Conservation (phyloP, 192 early-diverging fungal genomes). For the Phlyctochytrium arcticum region DNA sequence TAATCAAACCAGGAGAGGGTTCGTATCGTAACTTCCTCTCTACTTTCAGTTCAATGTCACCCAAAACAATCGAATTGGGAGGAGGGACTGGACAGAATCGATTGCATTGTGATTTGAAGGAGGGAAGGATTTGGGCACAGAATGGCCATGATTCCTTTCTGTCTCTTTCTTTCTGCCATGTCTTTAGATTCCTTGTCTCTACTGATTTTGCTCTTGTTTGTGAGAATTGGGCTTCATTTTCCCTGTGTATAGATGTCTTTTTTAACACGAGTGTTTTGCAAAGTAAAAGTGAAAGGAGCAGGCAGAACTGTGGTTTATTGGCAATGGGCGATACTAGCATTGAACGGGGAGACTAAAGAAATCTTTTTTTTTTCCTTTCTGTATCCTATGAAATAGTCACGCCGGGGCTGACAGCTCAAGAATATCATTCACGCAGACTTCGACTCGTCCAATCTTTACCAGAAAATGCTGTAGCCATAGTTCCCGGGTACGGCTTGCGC, state of each 20-base stretch:
- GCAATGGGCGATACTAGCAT: no score
- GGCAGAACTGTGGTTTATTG: no score
- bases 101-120: not conserved
- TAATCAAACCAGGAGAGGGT: conserved; percentile 71
- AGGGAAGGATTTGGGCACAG: not conserved
- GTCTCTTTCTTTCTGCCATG: not conserved
- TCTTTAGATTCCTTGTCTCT: not conserved
- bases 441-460: conserved; percentile 51
- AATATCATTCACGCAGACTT: conserved; percentile 74
- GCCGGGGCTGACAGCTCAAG: conserved; percentile 67
- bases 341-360: not conserved
- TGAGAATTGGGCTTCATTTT: not conserved
- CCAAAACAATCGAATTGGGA: not conserved
- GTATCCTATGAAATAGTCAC: conserved; percentile 49
- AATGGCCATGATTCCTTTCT: no score
- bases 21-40: not conserved
- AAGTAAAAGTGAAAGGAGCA: no score
- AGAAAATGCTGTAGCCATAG: conserved; percentile 62
- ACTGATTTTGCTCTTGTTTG: not conserved
- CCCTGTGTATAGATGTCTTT: not conserved
- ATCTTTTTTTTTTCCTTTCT: conserved; percentile 6
- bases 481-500: conserved; percentile 68
- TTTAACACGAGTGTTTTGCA: no score
- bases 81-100: not conserved
- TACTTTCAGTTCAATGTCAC: not conserved